Conservation (phyloP, 2,329 filamentous ascomycete species). For the Hypoxylon sp. region DNA sequence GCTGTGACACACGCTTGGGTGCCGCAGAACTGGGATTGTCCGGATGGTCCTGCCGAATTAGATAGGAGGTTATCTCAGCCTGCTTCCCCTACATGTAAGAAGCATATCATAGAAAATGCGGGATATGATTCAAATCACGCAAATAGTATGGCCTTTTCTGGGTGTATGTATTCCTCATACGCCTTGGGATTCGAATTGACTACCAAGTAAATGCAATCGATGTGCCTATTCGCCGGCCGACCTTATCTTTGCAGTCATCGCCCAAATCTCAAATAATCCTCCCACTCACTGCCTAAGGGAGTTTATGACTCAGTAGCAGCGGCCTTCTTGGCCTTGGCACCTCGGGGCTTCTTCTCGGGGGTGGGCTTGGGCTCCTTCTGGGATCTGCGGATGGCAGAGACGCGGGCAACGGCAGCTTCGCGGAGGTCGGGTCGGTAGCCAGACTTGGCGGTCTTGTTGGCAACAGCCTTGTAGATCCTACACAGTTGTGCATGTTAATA, state of each 20-base stretch:
- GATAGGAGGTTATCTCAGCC: conserved; percentile 24
- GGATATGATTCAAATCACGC: conserved; percentile 39
- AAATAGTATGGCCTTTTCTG: conserved; percentile 9
- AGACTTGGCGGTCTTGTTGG: conserved; percentile 83
- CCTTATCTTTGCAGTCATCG: conserved; percentile 43
- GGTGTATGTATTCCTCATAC: conserved; percentile 34
- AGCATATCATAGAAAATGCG: conserved; percentile 13
- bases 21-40: conserved; percentile 28
- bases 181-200: conserved; percentile 43
- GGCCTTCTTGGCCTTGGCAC: conserved; percentile 83
- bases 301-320: conserved; percentile 61
- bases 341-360: conserved; percentile 80
- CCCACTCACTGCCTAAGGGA: conserved; percentile 13
- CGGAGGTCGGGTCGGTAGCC: conserved; percentile 88
- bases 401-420: conserved; percentile 83
- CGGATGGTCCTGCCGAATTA: conserved; percentile 40
- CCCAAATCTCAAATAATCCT: conserved; percentile 21
- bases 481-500: conserved; percentile 20
- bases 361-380: conserved; percentile 83
- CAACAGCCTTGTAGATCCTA: conserved; percentile 91
- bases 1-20: conserved; percentile 19
- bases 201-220: conserved; percentile 47
- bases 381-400: conserved; percentile 84
- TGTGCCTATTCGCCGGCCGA: conserved; percentile 42
- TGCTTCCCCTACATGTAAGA: background rate